Percentiles rank a stretch among this genome's conserved stretches.
phyloP scores from a whole-genome alignment of 331 rosid genomes.

The Rhamnella rubrinervis region DNA sequence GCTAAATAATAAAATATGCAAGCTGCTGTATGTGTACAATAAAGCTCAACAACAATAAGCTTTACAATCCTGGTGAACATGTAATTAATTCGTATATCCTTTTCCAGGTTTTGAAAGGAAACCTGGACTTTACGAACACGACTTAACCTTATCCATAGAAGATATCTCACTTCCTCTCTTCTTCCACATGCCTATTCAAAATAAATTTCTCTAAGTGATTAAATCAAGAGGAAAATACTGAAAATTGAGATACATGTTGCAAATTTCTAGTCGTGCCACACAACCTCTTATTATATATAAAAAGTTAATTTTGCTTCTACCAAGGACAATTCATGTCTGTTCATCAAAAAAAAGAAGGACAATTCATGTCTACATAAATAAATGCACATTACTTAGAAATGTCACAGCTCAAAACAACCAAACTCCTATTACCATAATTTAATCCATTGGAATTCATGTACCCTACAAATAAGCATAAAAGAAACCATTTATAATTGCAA shows the following conservation, averaged over 20 bases:
- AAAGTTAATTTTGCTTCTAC: too few relatives aligned
- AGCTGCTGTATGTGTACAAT: conserved; percentile 97
- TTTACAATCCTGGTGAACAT: conserved; percentile 72
- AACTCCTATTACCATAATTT: too few relatives aligned
- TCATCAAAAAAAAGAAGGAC: too few relatives aligned
- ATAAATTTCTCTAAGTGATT: conserved; percentile 18
- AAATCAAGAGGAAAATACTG: conserved; percentile 15
- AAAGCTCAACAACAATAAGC: conserved; percentile 86
- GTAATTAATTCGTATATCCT: conserved; percentile 88
- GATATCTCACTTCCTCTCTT: conserved; percentile 80
- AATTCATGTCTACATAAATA: too few relatives aligned
- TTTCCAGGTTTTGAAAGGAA: conserved; percentile 66
- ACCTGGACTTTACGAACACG: conserved; percentile 61
- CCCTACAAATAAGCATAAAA: too few relatives aligned
- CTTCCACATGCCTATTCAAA: conserved; percentile 64
- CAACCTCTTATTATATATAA: neutral
- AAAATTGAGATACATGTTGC: neutral
- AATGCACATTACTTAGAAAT: too few relatives aligned
- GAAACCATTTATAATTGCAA: too few relatives aligned
- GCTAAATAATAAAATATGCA: conserved; percentile 98
- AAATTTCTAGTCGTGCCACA: neutral
- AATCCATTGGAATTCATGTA: too few relatives aligned
- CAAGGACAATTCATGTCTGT: too few relatives aligned
- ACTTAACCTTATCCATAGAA: conserved; percentile 80
- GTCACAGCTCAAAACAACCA: too few relatives aligned